Percentiles rank a stretch among this genome's conserved stretches.
phyloP scores from a whole-genome alignment of 2,329 filamentous ascomycete species.

The Helotiales sp. region DNA sequence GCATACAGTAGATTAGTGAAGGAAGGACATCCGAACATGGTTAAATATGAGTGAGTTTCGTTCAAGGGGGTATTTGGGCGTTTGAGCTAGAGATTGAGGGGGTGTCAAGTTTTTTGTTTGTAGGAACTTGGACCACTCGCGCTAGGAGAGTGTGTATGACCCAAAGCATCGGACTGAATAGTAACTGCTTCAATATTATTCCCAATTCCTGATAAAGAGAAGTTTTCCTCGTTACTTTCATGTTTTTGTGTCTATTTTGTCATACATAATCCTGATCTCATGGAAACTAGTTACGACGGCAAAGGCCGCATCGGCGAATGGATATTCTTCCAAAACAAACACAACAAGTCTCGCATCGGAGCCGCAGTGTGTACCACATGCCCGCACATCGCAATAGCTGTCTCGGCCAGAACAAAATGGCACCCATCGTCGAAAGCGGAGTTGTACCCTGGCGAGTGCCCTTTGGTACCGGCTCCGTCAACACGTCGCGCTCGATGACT shows the following conservation, averaged over 20 bases:
- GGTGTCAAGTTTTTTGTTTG: constrained; percentile 51
- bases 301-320: constrained; percentile 53
- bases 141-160: constrained; percentile 54
- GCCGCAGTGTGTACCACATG: constrained; percentile 49
- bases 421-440: constrained; percentile 47
- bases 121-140: constrained; percentile 55
- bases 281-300: constrained; percentile 47
- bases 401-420: constrained; percentile 46
- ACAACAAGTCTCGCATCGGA: constrained; percentile 44
- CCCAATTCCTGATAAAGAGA: too few relatives aligned
- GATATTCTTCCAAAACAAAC: constrained; percentile 50
- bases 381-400: constrained; percentile 54
- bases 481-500: constrained; percentile 54
- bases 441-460: constrained; percentile 51
- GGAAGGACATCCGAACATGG: neutral
- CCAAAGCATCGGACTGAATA: constrained; percentile 53
- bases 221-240: too few relatives aligned
- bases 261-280: neutral
- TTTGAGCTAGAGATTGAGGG: constrained; percentile 51
- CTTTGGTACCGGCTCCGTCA: constrained; percentile 48
- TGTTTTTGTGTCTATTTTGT: neutral
- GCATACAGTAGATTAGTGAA: neutral
- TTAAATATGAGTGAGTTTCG: too few relatives aligned
- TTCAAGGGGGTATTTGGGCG: constrained; percentile 50
- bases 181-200: too few relatives aligned